Evolutionary conservation across 2,329 filamentous ascomycete genomes (phyloP).

Genomic region (Fusarium longipes): DNA sequence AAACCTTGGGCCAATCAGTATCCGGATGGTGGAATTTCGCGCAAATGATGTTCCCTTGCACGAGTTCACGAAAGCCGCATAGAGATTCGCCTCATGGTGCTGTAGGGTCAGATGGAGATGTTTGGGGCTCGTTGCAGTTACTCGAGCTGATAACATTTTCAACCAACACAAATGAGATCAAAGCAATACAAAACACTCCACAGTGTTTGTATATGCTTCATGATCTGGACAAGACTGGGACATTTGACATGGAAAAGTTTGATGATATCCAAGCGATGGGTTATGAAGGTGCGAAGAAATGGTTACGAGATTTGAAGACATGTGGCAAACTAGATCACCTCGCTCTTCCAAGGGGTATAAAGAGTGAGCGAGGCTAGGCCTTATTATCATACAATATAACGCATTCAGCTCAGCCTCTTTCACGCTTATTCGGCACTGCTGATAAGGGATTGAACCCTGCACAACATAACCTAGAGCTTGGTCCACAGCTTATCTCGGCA

Average conservation of each 20-base stretch:
- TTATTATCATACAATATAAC: neutral
- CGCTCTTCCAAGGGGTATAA: neutral
- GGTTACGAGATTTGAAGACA: neutral
- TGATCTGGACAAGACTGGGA: neutral
- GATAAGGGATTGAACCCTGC: too few relatives aligned
- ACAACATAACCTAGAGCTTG: neutral
- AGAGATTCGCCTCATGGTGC: neutral
- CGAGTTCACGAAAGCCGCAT: neutral
- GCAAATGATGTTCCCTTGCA: neutral
- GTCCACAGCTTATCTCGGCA: conserved; percentile 8
- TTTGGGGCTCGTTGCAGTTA: neutral
- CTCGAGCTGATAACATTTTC: neutral
- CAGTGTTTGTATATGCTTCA: neutral
- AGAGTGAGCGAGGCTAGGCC: neutral
- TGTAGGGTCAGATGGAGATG: neutral
- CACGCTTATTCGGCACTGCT: too few relatives aligned
- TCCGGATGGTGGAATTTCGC: neutral
- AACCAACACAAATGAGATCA: neutral
- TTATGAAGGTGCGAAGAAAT: neutral
- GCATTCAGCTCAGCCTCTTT: too few relatives aligned
- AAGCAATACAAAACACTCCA: neutral
- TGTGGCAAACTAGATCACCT: neutral
- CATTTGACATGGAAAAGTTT: neutral
- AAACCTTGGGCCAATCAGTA: neutral
- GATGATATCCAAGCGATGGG: neutral